Base-by-base conservation (phyloP, 768 basidiomycete genomes). In the Panellus pusillus region DNA sequence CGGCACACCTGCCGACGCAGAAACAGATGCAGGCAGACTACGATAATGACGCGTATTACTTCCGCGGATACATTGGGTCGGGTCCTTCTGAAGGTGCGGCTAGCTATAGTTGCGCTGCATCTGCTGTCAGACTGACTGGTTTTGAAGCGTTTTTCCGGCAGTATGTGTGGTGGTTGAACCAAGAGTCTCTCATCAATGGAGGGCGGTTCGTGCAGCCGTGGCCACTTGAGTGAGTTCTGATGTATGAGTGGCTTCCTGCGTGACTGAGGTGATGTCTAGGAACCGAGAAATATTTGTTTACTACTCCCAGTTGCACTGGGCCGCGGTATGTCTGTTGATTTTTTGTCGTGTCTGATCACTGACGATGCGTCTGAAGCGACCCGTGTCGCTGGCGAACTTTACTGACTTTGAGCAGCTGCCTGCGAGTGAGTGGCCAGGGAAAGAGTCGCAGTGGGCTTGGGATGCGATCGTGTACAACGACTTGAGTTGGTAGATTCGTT, bases 151-250 rank as follows among this genome's bases (percentile, higher is more conserved):
- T 35, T 14, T 35, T 11, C 32, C 32, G 32, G 3, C 32, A 35
- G 32, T 35, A 35, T 35, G 32, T 35, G 32, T 35, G 32, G 32
- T 35, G 32, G 32, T 14, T 35, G 9, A 35, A 35, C 32, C 32
- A 35, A 14, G 32, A 35, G 32, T 11, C 11, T 2, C 32, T 35
- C 0, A 38, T 60, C 24, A 55, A 67, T 49, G 66, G 66, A 0
- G 66, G 66, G 18, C 56, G 65, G 9, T 56, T 68, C 12, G 67
- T 68, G 14, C 61, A 57, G 28, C 58, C 61, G 14, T 66, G 60
- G 61, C 65, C 67, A 4, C 28, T 66, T 2, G 46, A 64, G 65
- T 64, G 38, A 19, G 63, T 48, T 42, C 38, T 47, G 7, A 6
- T 20, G 29, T 28, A 4, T 6, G n/a, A 9, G 28, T 20, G 32